These are phyloP conservation scores for Passalora sequoiae DNA, from an alignment of 2,329 filamentous ascomycete genomes.

Conservation along the genomic window DNA sequence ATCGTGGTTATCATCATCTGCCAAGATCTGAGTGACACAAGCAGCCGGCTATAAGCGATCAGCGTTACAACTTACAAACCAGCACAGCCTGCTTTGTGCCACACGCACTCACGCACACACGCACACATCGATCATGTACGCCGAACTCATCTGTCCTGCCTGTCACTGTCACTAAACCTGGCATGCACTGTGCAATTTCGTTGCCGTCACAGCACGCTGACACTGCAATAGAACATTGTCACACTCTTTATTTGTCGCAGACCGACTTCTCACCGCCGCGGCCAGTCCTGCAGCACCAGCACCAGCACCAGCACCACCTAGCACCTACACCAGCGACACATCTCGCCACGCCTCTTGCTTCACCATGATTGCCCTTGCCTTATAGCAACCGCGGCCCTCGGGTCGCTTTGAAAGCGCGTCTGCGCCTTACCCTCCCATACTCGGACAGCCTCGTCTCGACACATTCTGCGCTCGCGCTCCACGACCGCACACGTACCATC, in stretches of 20 bases:
- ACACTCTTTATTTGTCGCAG: neutral
- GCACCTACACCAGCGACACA: too few species aligned
- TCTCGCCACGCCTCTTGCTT: constrained; percentile 1
- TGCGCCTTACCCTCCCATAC: neutral
- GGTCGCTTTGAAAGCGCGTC: constrained; percentile 8
- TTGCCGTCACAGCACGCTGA: neutral
- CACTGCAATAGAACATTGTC: neutral
- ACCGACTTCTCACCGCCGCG: neutral
- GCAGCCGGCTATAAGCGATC: neutral
- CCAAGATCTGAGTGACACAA: neutral
- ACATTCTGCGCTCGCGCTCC: too few species aligned
- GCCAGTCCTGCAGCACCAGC: neutral
- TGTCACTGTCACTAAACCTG: neutral
- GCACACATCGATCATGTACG: neutral
- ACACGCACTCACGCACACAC: too few species aligned
- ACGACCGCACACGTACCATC: constrained; percentile 1
- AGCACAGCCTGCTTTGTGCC: too few species aligned
- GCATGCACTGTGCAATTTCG: neutral
- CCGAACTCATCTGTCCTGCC: neutral
- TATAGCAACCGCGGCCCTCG: constrained; percentile 12
- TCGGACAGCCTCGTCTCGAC: too few species aligned
- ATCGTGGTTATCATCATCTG: too few species aligned
- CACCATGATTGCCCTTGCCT: constrained; percentile 1
- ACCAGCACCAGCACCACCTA: neutral
- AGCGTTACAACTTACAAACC: neutral